phyloP scores from a whole-genome alignment of 371 early-diverging fungal genomes.

The Mortierella sp. region DNA sequence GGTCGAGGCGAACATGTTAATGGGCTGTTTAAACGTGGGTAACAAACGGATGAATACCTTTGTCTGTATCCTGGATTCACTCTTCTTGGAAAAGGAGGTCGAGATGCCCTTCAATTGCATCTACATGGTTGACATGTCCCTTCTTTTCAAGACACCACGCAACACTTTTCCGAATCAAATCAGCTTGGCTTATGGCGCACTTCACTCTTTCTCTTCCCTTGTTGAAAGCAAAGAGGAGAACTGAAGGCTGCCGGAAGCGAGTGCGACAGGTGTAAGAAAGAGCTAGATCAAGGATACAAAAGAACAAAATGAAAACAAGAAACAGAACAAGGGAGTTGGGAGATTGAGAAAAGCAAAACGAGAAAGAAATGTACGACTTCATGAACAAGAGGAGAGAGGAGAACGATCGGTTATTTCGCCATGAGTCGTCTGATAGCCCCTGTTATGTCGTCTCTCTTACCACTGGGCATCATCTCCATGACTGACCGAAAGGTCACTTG shows the following conservation, averaged over 20 bases:
- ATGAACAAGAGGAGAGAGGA: not conserved
- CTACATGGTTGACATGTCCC: not conserved
- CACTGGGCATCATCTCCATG: constrained; percentile 1
- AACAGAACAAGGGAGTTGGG: not conserved
- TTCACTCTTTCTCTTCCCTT: not conserved
- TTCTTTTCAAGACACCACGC: constrained; percentile 5
- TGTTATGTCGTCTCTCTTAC: not conserved
- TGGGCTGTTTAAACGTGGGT: too few species aligned
- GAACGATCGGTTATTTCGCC: constrained; percentile 3
- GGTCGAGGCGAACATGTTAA: too few species aligned
- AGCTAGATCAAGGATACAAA: constrained; percentile 7
- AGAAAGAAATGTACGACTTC: not conserved
- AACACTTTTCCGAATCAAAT: not conserved
- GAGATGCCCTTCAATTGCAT: not conserved
- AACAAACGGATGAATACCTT: too few species aligned
- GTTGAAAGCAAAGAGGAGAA: too few species aligned
- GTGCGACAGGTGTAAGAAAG: constrained; percentile 1
- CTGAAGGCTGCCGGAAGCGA: too few species aligned
- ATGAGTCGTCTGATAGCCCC: constrained; percentile 10
- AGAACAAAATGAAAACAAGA: not conserved
- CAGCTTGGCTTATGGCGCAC: constrained; percentile 4
- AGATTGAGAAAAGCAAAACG: constrained; percentile 8
- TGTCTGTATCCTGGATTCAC: too few species aligned
- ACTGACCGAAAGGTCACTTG: not conserved
- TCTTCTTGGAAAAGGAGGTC: constrained; percentile 1